Base-by-base conservation (phyloP, 192 early-diverging fungal species). In the Spinellus fusiger region DNA sequence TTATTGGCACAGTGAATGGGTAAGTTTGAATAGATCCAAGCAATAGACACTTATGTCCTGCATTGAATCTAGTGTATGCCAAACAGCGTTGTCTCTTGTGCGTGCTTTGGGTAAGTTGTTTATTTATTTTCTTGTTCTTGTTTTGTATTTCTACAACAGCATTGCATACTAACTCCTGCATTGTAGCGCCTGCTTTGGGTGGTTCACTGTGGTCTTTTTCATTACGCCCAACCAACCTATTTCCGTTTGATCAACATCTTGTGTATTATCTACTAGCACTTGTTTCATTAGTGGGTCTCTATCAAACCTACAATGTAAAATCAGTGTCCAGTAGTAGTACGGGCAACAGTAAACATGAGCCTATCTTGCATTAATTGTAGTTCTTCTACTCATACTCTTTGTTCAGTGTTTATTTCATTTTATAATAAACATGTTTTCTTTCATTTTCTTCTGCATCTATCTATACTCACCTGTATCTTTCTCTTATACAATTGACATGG, bases 1-100 rank as follows among this genome's bases (percentile, higher is more conserved):
- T 74, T 18, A 52, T 83, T 23, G 82, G 84, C 15, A 76, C 77
- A 4, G 74, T 86, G 9, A 86, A 84, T 49, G 82, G 84, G 53
- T 54, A 56, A 54, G 34, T 49, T 31, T 47, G 16, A 20, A 32
- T 8, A 58, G 22, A 15, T 1, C 1, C 28, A 12, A 12, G 23
- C 28, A 38, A 8, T n/a, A 56, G 18, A 38, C 7, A 22, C 15
- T 25, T 5, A 37, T 40, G 4, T 34, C 22, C 40, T 23, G 27
- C 9, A 47, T 10, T 32, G n/a, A 58, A 29, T 16, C 20, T 44
- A 63, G 61, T 18, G 65, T 83, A n/a, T 81, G 73, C 12, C 84
- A 86, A 48, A 77, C 77, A 0, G 65, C 74, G 4, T 77, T 74
- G n/a, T 75, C 76, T 16, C 70, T 79, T 65, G 72, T 68, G 16